Evolutionary conservation across 371 early-diverging fungal genomes (phyloP).

Genomic region (Phascolomyces articulosus): DNA sequence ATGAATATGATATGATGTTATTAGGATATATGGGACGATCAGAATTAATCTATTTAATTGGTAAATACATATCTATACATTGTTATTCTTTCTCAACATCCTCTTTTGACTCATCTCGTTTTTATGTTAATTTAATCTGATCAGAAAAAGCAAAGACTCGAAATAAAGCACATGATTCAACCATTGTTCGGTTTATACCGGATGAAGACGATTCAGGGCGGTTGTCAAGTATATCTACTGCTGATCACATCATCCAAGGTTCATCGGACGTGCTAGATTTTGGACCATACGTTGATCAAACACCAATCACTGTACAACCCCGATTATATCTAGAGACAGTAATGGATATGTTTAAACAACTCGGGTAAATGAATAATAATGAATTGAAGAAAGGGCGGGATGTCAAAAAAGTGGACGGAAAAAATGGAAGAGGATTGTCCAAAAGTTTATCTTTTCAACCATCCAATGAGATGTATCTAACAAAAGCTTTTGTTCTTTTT

Average conservation of each 20-base stretch:
- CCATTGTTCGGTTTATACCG: slow-evolving; percentile 60
- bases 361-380: slow-evolving; percentile 65
- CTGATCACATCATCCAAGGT: slow-evolving; percentile 28
- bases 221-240: slow-evolving; percentile 24
- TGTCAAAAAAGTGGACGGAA: neutral
- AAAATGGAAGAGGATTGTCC: neutral
- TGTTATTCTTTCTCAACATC: neutral
- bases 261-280: slow-evolving; percentile 67
- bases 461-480: no score
- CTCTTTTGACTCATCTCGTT: neutral
- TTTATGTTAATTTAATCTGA: neutral
- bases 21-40: slow-evolving; percentile 84
- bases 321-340: slow-evolving; percentile 86
- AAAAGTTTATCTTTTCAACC: neutral
- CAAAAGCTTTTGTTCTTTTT: no score
- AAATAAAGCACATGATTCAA: slow-evolving; percentile 52
- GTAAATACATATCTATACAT: slow-evolving; percentile 18
- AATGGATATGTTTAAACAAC: slow-evolving; percentile 88
- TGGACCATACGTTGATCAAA: slow-evolving; percentile 79
- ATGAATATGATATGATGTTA: slow-evolving; percentile 61
- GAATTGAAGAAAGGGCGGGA: neutral
- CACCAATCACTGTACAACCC: slow-evolving; percentile 85
- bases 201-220: slow-evolving; percentile 41
- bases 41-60: slow-evolving; percentile 75
- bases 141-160: slow-evolving; percentile 54